These are phyloP conservation scores for Entomortierella parvispora DNA, from an alignment of 192 early-diverging fungal species.

Conservation along the genomic window DNA sequence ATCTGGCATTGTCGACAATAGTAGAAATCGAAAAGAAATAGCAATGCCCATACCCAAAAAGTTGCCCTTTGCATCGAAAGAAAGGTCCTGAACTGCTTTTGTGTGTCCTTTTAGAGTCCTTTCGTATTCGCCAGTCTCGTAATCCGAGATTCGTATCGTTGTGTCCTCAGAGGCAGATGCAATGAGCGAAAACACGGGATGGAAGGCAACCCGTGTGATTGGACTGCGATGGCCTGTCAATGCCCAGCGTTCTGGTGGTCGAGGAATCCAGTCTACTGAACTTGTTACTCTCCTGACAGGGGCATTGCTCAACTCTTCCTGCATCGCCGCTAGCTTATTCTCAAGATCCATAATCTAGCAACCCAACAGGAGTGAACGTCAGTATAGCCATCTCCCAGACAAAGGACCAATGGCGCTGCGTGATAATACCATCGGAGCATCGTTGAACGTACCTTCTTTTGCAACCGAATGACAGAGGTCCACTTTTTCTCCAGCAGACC, in stretches of 20 bases:
- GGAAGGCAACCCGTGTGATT: constrained; percentile 85
- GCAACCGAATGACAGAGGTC: constrained; percentile 93
- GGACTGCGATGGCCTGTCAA: constrained; percentile 85
- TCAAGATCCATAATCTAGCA: constrained; percentile 94
- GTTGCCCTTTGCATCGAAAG: constrained; percentile 85
- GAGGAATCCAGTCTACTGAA: constrained; percentile 83
- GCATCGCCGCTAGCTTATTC: constrained; percentile 78
- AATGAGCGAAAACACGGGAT: constrained; percentile 85
- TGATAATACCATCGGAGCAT: constrained; percentile 13
- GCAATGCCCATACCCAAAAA: constrained; percentile 77
- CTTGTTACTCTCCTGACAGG: constrained; percentile 62
- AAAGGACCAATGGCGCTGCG: too few relatives aligned
- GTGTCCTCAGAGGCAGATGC: constrained; percentile 93
- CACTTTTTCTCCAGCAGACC: constrained; percentile 93
- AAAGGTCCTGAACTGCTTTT: constrained; percentile 91
- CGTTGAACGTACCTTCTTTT: constrained; percentile 81
- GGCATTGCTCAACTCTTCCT: constrained; percentile 75
- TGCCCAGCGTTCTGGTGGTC: constrained; percentile 77
- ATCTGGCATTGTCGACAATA: too few relatives aligned
- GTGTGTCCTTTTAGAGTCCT: constrained; percentile 95
- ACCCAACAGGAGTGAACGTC: not conserved
- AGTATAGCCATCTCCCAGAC: too few relatives aligned
- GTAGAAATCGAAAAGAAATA: too few relatives aligned
- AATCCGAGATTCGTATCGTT: constrained; percentile 94
- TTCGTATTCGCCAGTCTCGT: constrained; percentile 93